Conservation (phyloP, 2,329 filamentous ascomycete genomes). For the Epichloe glyceriae region DNA sequence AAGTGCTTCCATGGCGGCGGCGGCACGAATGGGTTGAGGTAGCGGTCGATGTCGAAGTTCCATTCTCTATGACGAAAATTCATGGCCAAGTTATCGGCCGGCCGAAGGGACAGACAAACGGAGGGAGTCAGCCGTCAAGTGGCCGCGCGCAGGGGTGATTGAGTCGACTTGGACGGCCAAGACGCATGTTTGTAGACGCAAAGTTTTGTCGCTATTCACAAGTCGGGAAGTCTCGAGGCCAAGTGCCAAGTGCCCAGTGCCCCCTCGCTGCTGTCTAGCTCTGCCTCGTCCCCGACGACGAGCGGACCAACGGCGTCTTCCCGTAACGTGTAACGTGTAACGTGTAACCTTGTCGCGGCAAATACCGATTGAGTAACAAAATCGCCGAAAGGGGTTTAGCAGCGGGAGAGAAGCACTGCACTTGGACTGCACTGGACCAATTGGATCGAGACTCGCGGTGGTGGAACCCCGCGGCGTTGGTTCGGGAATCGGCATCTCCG, state of each 20-base stretch:
- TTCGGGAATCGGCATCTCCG: slow-evolving; percentile 4
- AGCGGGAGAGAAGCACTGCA: no score
- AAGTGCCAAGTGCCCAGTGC: neutral
- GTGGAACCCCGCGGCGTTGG: neutral
- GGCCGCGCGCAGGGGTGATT: neutral
- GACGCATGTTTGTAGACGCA: neutral
- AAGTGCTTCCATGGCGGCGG: slow-evolving; percentile 49
- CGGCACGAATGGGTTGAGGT: slow-evolving; percentile 59
- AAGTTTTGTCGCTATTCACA: neutral
- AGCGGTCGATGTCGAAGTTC: slow-evolving; percentile 65
- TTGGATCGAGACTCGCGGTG: neutral
- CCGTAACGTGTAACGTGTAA: neutral
- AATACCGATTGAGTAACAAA: slow-evolving; percentile 15
- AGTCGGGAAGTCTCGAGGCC: neutral
- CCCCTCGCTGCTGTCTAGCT: neutral
- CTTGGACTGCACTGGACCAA: no score
- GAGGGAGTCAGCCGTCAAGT: no score
- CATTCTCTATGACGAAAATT: slow-evolving; percentile 17
- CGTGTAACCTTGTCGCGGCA: neutral
- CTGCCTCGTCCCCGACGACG: neutral
- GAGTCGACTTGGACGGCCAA: neutral
- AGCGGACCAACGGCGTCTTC: neutral
- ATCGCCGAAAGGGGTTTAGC: slow-evolving; percentile 6
- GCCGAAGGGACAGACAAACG: neutral
- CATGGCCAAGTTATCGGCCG: neutral